These are phyloP conservation scores for Aspergillus spinulosporus DNA, from an alignment of 2,329 filamentous ascomycete species.

Conservation along the genomic window DNA sequence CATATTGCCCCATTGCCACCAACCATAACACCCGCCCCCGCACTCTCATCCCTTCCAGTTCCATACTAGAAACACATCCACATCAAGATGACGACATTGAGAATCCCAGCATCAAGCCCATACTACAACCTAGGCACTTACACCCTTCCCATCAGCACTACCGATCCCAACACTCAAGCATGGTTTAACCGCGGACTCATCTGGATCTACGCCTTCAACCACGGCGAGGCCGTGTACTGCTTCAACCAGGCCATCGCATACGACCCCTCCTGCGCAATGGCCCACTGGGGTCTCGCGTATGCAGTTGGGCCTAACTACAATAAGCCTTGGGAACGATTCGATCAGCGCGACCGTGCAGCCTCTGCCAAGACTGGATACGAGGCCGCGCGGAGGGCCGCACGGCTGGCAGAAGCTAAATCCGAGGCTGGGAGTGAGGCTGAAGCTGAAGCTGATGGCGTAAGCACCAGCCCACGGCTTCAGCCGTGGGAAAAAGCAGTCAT, in stretches of 20 bases:
- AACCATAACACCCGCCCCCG: too few relatives aligned
- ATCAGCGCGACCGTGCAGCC: constrained; percentile 56
- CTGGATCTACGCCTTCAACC: constrained; percentile 43
- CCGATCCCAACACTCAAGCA: constrained; percentile 28
- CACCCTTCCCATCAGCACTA: constrained; percentile 36
- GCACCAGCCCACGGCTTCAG: constrained; percentile 20
- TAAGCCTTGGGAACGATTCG: constrained; percentile 74
- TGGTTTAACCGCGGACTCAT: constrained; percentile 39
- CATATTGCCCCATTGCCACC: too few relatives aligned
- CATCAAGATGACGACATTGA: not conserved
- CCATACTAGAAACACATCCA: not conserved
- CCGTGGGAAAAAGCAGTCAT: constrained; percentile 62
- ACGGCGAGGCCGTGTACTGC: constrained; percentile 40
- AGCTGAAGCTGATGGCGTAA: not conserved
- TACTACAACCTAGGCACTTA: constrained; percentile 35
- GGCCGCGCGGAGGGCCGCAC: constrained; percentile 48
- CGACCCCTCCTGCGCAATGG: constrained; percentile 41
- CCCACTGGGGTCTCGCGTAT: constrained; percentile 56
- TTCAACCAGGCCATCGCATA: constrained; percentile 38
- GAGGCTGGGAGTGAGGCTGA: not conserved
- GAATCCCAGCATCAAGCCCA: not conserved
- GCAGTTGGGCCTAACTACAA: constrained; percentile 75
- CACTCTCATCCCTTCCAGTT: not conserved
- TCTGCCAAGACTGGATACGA: constrained; percentile 51
- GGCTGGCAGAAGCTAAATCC: constrained; percentile 33